phyloP scores from a whole-genome alignment of 2,329 filamentous ascomycete species.

The Penicillium sp. region DNA sequence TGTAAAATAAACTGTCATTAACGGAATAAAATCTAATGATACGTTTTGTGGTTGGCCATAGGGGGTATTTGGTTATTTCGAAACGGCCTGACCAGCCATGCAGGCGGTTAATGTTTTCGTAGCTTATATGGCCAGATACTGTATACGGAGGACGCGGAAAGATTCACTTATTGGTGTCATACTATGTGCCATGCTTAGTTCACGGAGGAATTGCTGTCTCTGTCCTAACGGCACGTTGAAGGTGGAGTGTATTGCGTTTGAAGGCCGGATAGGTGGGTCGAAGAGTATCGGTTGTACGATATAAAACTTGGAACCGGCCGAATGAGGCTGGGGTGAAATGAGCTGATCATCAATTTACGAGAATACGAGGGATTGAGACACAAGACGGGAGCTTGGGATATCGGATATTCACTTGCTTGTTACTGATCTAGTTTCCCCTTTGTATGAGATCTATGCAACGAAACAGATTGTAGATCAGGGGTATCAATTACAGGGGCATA shows the following conservation, averaged over 20 bases:
- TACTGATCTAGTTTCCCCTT: not conserved
- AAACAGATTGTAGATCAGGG: not conserved
- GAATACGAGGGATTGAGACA: too few species aligned
- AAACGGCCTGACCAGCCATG: too few species aligned
- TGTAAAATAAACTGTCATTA: too few species aligned
- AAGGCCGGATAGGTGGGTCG: not conserved
- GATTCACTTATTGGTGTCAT: too few species aligned
- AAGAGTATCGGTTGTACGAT: not conserved
- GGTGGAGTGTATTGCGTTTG: not conserved
- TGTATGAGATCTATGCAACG: not conserved
- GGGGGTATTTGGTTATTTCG: too few species aligned
- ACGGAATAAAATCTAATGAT: too few species aligned
- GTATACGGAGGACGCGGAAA: too few species aligned
- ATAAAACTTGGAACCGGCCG: not conserved
- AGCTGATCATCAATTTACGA: too few species aligned
- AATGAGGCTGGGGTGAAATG: not conserved
- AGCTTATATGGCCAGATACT: too few species aligned
- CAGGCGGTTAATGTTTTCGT: too few species aligned
- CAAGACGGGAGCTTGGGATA: too few species aligned
- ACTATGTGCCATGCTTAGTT: not conserved
- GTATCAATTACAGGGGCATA: not conserved
- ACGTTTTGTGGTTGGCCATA: too few species aligned
- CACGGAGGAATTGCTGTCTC: not conserved
- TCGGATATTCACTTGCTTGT: not conserved
- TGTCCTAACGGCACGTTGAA: not conserved